A percentile compares a stretch with the other conserved stretches of the same genome.
Conservation (phyloP, 2,329 filamentous ascomycete species). For the Fusarium bulbicola region DNA sequence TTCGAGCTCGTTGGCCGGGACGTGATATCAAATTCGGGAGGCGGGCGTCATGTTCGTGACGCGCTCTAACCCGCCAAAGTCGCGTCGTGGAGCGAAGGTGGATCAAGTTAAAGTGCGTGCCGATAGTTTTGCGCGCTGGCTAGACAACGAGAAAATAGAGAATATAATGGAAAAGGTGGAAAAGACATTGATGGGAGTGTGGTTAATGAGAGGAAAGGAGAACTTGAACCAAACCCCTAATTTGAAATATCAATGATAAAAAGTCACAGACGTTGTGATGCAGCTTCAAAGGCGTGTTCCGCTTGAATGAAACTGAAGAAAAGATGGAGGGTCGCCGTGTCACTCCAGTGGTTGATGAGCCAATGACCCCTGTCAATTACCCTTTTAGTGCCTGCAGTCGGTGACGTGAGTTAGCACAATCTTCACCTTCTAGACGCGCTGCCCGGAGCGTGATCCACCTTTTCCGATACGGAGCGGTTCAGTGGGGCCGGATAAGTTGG, state of each 20-base stretch:
- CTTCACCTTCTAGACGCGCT: slow-evolving; percentile 2
- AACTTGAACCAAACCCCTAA: background rate
- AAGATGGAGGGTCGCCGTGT: slow-evolving; percentile 35
- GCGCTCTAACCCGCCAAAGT: slow-evolving; percentile 44
- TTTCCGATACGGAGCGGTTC: slow-evolving; percentile 11
- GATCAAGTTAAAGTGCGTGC: slow-evolving; percentile 37
- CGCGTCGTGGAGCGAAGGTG: slow-evolving; percentile 45
- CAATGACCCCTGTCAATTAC: slow-evolving; percentile 15
- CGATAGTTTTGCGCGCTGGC: slow-evolving; percentile 29
- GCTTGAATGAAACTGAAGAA: slow-evolving; percentile 1
- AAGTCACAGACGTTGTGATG: slow-evolving; percentile 13
- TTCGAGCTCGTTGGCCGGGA: slow-evolving; percentile 36
- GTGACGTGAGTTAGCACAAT: slow-evolving; percentile 32
- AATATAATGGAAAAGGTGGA: background rate
- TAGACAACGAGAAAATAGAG: slow-evolving; percentile 17
- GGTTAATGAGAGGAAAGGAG: background rate
- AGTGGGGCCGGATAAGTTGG: background rate
- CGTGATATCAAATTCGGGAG: slow-evolving; percentile 47
- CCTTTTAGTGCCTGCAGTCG: slow-evolving; percentile 27
- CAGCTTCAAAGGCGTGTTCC: slow-evolving; percentile 18
- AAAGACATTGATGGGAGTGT: background rate
- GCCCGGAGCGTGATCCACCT: slow-evolving; percentile 12
- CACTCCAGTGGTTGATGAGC: slow-evolving; percentile 32
- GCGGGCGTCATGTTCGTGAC: slow-evolving; percentile 53
- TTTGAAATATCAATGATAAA: background rate